phyloP scores from a whole-genome alignment of 495 filamentous ascomycete genomes.

The Xylaria intraflava region DNA sequence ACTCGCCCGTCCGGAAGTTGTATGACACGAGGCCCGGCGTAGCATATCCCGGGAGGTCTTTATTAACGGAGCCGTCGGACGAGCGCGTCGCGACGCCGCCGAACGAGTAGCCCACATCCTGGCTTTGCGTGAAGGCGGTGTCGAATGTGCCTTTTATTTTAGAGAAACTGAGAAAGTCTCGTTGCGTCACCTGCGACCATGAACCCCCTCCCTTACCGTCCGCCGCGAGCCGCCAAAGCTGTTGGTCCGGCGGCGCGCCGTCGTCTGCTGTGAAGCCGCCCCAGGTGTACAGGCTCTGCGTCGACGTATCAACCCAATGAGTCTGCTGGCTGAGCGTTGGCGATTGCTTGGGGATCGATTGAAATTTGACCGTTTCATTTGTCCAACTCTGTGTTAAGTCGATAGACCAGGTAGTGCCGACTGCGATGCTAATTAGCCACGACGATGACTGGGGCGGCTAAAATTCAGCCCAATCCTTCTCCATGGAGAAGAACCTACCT shows the following conservation, averaged over 20 bases:
- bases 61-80: conserved; percentile 20
- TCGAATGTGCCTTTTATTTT: conserved; percentile 14
- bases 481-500: background rate
- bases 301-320: conserved; percentile 23
- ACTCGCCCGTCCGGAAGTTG: conserved; percentile 28
- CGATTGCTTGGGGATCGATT: conserved; percentile 20
- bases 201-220: conserved; percentile 30
- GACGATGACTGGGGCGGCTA: background rate
- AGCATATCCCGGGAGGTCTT: conserved; percentile 18
- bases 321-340: conserved; percentile 19
- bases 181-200: conserved; percentile 27
- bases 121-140: conserved; percentile 16
- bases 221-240: conserved; percentile 29
- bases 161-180: conserved; percentile 20
- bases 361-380: conserved; percentile 20
- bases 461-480: background rate
- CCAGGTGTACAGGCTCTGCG: conserved; percentile 30
- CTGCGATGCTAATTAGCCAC: conserved; percentile 12
- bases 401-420: conserved; percentile 32
- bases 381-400: conserved; percentile 33
- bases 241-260: conserved; percentile 12
- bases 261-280: conserved; percentile 21
- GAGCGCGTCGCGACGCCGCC: conserved; percentile 23
- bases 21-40: conserved; percentile 27
- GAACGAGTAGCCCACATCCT: conserved; percentile 20